These are phyloP conservation scores for Talaromyces pinophilus DNA, from an alignment of 2,329 filamentous ascomycete genomes.

Conservation along the genomic window DNA sequence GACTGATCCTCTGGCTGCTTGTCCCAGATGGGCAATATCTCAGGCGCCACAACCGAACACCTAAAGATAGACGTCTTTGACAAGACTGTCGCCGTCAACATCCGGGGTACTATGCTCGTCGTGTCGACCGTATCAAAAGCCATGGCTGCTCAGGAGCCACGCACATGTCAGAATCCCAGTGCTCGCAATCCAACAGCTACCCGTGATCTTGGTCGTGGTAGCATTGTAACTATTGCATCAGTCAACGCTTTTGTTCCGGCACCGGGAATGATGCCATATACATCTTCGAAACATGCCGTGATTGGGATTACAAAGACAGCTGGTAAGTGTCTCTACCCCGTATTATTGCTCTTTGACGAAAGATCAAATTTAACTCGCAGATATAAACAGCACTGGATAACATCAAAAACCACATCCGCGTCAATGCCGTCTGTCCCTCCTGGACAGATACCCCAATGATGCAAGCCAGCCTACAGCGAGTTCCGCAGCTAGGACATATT, in stretches of 20 bases:
- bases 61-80: not conserved
- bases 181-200: not conserved
- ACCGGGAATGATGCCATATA: slow-evolving; percentile 42
- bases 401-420: slow-evolving; percentile 31
- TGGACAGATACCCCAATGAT: slow-evolving; percentile 38
- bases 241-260: slow-evolving; percentile 36
- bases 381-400: slow-evolving; percentile 30
- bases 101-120: not conserved
- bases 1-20: not conserved
- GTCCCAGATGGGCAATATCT: not conserved
- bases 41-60: not conserved
- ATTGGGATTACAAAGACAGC: slow-evolving; percentile 47
- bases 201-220: slow-evolving; percentile 30
- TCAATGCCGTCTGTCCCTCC: slow-evolving; percentile 37
- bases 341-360: not conserved
- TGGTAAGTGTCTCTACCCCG: slow-evolving; percentile 28
- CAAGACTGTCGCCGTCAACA: not conserved
- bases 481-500: slow-evolving; percentile 11
- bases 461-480: slow-evolving; percentile 22
- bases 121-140: slow-evolving; percentile 14
- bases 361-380: not conserved
- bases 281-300: slow-evolving; percentile 47
- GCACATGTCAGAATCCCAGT: slow-evolving; percentile 40
- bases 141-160: slow-evolving; percentile 29
- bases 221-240: slow-evolving; percentile 45